These are phyloP conservation scores for Scheffersomyces lignicola DNA, from an alignment of 1,139 yeast genomes.

Conservation along the genomic window DNA sequence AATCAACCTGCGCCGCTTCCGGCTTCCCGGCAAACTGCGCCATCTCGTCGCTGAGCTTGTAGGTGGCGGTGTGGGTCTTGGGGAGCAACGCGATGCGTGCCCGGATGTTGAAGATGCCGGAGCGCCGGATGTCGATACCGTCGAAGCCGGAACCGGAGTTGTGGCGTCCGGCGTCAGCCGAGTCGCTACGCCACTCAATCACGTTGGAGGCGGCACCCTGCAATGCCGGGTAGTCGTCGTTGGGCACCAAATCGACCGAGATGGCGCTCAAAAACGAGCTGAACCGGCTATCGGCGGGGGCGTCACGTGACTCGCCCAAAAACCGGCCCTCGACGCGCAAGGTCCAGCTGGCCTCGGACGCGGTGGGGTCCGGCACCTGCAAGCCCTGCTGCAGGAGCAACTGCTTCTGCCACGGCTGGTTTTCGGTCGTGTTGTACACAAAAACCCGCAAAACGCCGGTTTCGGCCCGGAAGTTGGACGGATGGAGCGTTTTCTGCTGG, in stretches of 20 bases:
- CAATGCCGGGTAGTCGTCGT: conserved; percentile 40
- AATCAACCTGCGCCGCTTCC: conserved; percentile 85
- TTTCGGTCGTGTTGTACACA: conserved; percentile 76
- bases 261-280: conserved; percentile 82
- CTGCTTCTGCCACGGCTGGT: conserved; percentile 88
- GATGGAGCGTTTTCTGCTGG: conserved; percentile 48
- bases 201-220: conserved; percentile 33
- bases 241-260: conserved; percentile 68
- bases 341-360: conserved; percentile 69
- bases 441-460: conserved; percentile 70
- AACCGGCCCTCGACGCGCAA: conserved; percentile 85
- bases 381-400: conserved; percentile 26
- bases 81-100: conserved; percentile 79
- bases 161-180: conserved; percentile 12
- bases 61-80: conserved; percentile 64
- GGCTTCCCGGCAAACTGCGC: conserved; percentile 69
- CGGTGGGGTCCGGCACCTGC: conserved; percentile 19
- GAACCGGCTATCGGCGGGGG: conserved; percentile 39
- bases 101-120: conserved; percentile 66
- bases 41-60: conserved; percentile 62
- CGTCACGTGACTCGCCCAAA: conserved; percentile 31
- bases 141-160: conserved; percentile 61
- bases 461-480: conserved; percentile 44
- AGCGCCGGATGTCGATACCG: conserved; percentile 83
- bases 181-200: conserved; percentile 45